Base-by-base conservation (phyloP, 192 early-diverging fungal species). In the Globomyces pollinis-pini region DNA sequence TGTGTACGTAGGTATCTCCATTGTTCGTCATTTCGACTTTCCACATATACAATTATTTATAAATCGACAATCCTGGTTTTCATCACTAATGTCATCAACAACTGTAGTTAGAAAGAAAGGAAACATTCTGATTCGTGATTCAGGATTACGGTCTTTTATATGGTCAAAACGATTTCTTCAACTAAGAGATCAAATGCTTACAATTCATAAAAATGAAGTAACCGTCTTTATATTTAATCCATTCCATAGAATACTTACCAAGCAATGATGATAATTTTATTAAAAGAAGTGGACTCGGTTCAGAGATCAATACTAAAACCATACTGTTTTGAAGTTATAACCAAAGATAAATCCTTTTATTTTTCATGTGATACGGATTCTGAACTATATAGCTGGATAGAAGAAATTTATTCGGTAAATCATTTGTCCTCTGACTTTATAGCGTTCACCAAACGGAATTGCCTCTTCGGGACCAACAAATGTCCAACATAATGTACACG, bases 331-430 rank as follows among this genome's bases (percentile, higher is more conserved):
- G 92, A 95, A 63, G 82, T 99, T 43, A 79, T 81, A 31, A 93
- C 93, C 31, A 96, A 91, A 70, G 94, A 96, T 32, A 89, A 91
- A 72, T 89, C 86, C 39, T 94, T 90, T 69, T 94, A 86, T 65
- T 72, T 99, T 34, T 84, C 93, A 6, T 94, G 91, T 67, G 90
- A 88, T 61, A 91, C 82, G 63, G 96, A 99, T 67, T 90, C 94
- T 64, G 94, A 99, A 65, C 76, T 99, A 34, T 99, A 99, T 68
- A 84, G 85, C 39, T 99, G 96, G 96, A 91, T 99, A 83, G 94
- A 99, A 64, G 88, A 91, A 63, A 90, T 99, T 67, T 97, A 97
- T 72, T 86, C 87, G 61, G 87, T 89, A 62, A 38, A 12, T 26
- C 11, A 3, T 18, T 16, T 58, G 21, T 31, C n/a, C n/a, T n/a